Evolutionary conservation across 2,329 filamentous ascomycete genomes (phyloP).

Genomic region (Botrytis elliptica): DNA sequence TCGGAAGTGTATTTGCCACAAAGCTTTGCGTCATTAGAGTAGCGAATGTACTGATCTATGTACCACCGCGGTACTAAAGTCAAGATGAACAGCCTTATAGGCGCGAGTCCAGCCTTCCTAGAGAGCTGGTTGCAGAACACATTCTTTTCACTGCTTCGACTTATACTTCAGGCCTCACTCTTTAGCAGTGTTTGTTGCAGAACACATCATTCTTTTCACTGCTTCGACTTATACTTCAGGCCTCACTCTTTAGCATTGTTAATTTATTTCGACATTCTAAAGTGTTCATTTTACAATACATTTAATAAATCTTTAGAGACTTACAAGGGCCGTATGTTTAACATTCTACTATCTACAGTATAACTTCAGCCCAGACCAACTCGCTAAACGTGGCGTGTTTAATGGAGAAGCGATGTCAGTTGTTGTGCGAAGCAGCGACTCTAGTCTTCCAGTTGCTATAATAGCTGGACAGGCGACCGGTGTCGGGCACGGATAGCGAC

Average conservation of each 20-base stretch:
- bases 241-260: not conserved
- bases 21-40: too few relatives aligned
- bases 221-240: not conserved
- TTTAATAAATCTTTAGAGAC: not conserved
- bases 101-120: too few relatives aligned
- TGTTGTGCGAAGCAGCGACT: too few relatives aligned
- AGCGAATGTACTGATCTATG: too few relatives aligned
- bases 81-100: too few relatives aligned
- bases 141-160: not conserved
- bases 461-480: constrained; percentile 23
- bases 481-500: constrained; percentile 24
- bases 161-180: not conserved
- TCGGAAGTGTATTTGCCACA: too few relatives aligned
- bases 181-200: not conserved
- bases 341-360: not conserved
- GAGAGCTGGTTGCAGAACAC: too few relatives aligned
- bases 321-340: not conserved
- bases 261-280: not conserved
- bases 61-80: too few relatives aligned
- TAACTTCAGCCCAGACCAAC: not conserved
- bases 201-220: not conserved
- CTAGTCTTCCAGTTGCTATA: too few relatives aligned
- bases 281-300: not conserved
- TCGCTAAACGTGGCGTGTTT: too few relatives aligned
- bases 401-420: constrained; percentile 1